phyloP scores from a whole-genome alignment of 176 grass and related monocot species.

The Avena insularis region DNA sequence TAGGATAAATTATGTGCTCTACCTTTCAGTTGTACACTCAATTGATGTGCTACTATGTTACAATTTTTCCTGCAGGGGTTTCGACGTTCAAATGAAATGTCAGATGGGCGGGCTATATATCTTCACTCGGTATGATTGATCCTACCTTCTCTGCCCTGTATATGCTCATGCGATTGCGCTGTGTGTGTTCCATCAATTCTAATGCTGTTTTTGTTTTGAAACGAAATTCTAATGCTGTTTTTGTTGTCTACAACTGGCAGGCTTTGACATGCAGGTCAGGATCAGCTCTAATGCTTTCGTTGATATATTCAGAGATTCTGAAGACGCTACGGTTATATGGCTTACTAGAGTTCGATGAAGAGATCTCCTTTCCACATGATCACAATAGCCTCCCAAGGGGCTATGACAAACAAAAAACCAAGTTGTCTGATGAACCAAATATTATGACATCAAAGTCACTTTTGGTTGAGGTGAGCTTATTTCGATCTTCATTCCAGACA shows the following conservation, averaged over 20 bases:
- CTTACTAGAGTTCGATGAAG: slow-evolving; percentile 77
- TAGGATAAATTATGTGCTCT: neutral
- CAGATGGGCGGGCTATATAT: slow-evolving; percentile 70
- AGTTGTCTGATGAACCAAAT: slow-evolving; percentile 65
- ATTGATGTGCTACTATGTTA: slow-evolving; percentile 17
- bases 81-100: slow-evolving; percentile 55
- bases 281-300: slow-evolving; percentile 73
- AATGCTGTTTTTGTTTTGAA: slow-evolving; percentile 27
- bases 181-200: neutral
- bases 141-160: neutral
- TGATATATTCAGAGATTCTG: slow-evolving; percentile 92
- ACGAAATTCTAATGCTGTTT: slow-evolving; percentile 10
- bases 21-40: neutral
- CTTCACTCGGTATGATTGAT: slow-evolving; percentile 76
- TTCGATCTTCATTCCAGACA: slow-evolving; percentile 1
- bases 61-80: slow-evolving; percentile 61
- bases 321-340: slow-evolving; percentile 69
- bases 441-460: slow-evolving; percentile 82
- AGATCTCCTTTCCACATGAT: slow-evolving; percentile 83
- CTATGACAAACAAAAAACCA: slow-evolving; percentile 79
- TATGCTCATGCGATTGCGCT: neutral
- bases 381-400: slow-evolving; percentile 69
- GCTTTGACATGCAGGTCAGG: slow-evolving; percentile 84
- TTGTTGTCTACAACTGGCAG: slow-evolving; percentile 39
- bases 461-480: slow-evolving; percentile 71